Conservation (phyloP, 2,329 filamentous ascomycete species). For the Cercospora sp. region DNA sequence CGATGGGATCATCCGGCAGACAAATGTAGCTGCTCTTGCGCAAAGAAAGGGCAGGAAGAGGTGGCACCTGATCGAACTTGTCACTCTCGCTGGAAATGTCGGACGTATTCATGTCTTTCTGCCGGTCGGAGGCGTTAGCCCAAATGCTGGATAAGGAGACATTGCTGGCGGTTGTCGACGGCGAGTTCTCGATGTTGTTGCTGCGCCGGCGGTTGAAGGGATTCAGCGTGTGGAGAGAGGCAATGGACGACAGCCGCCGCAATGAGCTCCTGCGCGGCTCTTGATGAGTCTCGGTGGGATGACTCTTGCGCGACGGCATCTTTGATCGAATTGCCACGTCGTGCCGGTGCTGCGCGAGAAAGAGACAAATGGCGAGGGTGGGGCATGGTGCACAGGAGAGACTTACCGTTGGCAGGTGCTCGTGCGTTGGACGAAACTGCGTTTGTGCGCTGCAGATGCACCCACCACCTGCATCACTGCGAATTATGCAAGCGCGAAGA, state of each 20-base stretch:
- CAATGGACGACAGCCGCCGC: conserved; percentile 38
- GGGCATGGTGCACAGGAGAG: neutral
- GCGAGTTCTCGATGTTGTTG: conserved; percentile 23
- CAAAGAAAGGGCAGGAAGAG: conserved; percentile 14
- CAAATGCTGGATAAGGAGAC: conserved; percentile 30
- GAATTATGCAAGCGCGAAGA: neutral
- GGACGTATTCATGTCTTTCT: conserved; percentile 14
- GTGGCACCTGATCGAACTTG: conserved; percentile 18
- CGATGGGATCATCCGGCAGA: conserved; percentile 37
- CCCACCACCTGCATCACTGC: neutral
- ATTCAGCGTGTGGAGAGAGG: conserved; percentile 38
- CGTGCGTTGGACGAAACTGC: neutral
- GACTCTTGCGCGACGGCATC: conserved; percentile 32
- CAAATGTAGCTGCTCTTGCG: conserved; percentile 38
- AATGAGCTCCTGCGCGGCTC: conserved; percentile 30
- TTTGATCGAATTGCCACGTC: neutral
- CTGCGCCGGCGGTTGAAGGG: conserved; percentile 39
- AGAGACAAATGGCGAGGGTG: neutral
- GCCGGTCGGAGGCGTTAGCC: conserved; percentile 21
- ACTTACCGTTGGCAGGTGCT: neutral
- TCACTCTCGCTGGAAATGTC: conserved; percentile 14
- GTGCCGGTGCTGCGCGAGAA: neutral
- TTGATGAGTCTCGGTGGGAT: conserved; percentile 24
- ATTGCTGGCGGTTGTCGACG: conserved; percentile 30
- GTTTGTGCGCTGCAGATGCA: neutral